Base-by-base conservation (phyloP, 768 basidiomycete species). In the Clitopilus passeckerianus region DNA sequence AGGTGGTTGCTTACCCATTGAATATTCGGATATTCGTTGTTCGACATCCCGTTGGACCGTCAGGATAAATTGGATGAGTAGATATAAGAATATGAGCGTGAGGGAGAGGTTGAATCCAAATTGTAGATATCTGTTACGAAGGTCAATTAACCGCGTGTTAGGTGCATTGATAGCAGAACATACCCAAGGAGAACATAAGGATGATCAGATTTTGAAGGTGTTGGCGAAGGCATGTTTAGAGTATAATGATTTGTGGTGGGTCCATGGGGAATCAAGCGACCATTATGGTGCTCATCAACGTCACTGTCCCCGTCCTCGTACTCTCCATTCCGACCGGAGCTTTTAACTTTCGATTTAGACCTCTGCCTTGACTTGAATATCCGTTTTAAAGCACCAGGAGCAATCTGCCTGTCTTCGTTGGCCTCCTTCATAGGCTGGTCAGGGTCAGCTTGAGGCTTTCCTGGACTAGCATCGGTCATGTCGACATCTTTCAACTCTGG, bases 91-190 rank as follows among this genome's bases (percentile, higher is more conserved):
- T 53, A 95, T 76, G 41, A 91, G 66, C 53, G 94, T 85, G 35
- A 98, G 82, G 6, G 90, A 87, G 22, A 91, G 75, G 72, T 98
- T 97, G 77, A 97, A 97, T 73, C 91, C 86, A 74, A 98, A 93
- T 70, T 98, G 96, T 20, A 96, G 77, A 72, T 98, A 98, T 61
- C 92, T 91, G 54, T 55, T 59, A 24, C 58, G 56, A 67, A 61
- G 67, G 37, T 66, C 58, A 59, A 56, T 16, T 30, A 7, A 30
- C 7, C 27, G 7, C 43, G n/a, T 55, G 24, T n/a, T 27, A 14
- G 7, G 34, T 23, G 55, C 33, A 34, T n/a, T 12, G 6, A 54
- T 18, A n/a, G 43, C n/a, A 59, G 33, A 30, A 76, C 88, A 68
- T 64, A 95, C 94, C 95, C 94, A 54, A 94, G 81, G 27, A 97